phyloP scores from a whole-genome alignment of 2,329 filamentous ascomycete species.

The Paracamarosporium sp. region DNA sequence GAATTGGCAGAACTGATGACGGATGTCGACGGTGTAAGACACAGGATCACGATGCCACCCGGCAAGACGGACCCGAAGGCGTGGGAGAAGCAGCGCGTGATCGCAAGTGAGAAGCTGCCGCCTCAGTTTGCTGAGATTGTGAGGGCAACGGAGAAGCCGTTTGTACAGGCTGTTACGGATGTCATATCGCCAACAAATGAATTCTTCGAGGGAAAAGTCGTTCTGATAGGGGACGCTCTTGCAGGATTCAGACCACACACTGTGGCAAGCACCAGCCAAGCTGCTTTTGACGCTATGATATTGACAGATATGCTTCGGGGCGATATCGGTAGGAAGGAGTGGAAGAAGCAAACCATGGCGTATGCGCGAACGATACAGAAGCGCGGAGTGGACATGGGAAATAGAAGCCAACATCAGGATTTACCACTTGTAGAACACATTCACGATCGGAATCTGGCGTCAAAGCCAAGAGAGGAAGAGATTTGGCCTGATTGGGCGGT shows the following conservation, averaged over 20 bases:
- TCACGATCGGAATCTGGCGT: slow-evolving; percentile 29
- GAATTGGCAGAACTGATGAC: slow-evolving; percentile 54
- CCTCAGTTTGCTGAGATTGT: slow-evolving; percentile 53
- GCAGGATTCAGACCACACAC: slow-evolving; percentile 56
- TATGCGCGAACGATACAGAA: slow-evolving; percentile 48
- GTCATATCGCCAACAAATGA: slow-evolving; percentile 45
- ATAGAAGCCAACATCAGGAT: slow-evolving; percentile 49
- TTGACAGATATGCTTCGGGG: slow-evolving; percentile 50
- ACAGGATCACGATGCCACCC: slow-evolving; percentile 53
- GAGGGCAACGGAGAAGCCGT: slow-evolving; percentile 48
- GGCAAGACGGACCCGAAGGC: slow-evolving; percentile 48
- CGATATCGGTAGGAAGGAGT: slow-evolving; percentile 41
- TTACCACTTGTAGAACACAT: slow-evolving; percentile 32
- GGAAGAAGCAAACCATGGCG: slow-evolving; percentile 45
- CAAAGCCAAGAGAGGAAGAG: slow-evolving; percentile 31
- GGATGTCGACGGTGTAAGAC: slow-evolving; percentile 48
- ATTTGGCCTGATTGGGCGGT: slow-evolving; percentile 33
- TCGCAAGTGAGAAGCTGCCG: slow-evolving; percentile 42
- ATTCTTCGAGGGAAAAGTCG: slow-evolving; percentile 50
- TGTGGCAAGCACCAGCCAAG: slow-evolving; percentile 56
- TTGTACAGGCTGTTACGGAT: slow-evolving; percentile 56
- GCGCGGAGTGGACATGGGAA: slow-evolving; percentile 49
- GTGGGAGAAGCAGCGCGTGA: slow-evolving; percentile 47
- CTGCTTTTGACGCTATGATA: slow-evolving; percentile 52
- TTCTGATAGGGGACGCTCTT: slow-evolving; percentile 57